Conservation (phyloP, 352 stramenopile species). For the Globisporangium cystogenes region DNA sequence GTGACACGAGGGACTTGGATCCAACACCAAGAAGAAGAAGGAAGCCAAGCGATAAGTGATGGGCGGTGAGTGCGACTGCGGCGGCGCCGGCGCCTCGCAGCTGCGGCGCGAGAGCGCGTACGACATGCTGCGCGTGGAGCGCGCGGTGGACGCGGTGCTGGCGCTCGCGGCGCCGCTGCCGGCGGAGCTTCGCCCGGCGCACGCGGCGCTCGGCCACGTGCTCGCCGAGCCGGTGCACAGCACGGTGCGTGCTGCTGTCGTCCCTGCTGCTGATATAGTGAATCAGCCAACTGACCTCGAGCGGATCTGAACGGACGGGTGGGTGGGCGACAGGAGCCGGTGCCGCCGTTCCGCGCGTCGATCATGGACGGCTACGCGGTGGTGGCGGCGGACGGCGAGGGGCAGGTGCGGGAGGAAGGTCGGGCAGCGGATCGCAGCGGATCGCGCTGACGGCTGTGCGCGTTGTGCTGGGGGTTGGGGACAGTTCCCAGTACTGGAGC, state of each 20-base stretch:
- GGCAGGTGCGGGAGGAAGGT: slow-evolving; percentile 51
- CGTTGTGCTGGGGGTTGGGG: no score
- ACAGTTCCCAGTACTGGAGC: slow-evolving; percentile 63
- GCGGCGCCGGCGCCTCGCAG: slow-evolving; percentile 37
- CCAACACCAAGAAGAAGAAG: no score
- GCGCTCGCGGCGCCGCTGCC: slow-evolving; percentile 31
- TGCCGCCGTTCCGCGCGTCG: slow-evolving; percentile 94
- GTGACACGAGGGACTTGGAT: no score
- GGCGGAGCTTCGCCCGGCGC: slow-evolving; percentile 23
- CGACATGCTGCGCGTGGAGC: slow-evolving; percentile 63
- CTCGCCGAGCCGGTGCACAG: slow-evolving; percentile 48
- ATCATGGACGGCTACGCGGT: slow-evolving; percentile 99
- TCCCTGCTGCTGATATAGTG: not conserved
- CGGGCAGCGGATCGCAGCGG: no score
- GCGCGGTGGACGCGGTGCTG: slow-evolving; percentile 50
- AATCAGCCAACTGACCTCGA: slow-evolving; percentile 11
- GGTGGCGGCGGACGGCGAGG: slow-evolving; percentile 71
- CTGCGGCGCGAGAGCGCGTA: slow-evolving; percentile 65
- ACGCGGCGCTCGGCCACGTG: slow-evolving; percentile 40
- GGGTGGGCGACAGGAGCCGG: slow-evolving; percentile 45
- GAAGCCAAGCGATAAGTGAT: no score
- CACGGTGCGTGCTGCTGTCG: slow-evolving; percentile 17
- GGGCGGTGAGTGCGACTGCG: slow-evolving; percentile 38
- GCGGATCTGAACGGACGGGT: not conserved
- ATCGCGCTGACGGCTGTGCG: no score